Evolutionary conservation across 2,329 filamentous ascomycete species (phyloP).

Genomic region (Ceratocystis destructans): DNA sequence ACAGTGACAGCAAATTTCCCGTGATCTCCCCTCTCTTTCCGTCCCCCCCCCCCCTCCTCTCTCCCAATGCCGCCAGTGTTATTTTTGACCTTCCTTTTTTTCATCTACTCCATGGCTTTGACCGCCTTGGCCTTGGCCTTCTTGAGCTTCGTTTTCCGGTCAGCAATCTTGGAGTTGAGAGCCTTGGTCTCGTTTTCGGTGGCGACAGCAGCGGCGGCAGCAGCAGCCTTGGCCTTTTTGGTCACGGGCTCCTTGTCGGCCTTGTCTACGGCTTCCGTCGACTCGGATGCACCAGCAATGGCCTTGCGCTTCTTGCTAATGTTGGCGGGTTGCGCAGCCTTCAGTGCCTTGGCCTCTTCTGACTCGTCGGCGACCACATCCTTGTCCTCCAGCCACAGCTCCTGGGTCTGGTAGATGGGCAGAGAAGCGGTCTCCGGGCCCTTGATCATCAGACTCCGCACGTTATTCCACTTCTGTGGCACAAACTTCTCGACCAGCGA

Average conservation of each 20-base stretch:
- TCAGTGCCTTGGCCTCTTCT: constrained; percentile 34
- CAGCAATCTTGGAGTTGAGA: constrained; percentile 45
- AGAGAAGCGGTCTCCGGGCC: constrained; percentile 74
- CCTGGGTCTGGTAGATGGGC: constrained; percentile 87
- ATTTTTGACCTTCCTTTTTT: background rate
- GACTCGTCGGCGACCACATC: constrained; percentile 54
- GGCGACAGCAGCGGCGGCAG: constrained; percentile 19
- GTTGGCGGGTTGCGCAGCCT: constrained; percentile 37
- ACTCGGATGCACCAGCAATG: constrained; percentile 21
- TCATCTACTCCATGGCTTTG: constrained; percentile 13
- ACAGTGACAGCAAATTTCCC: background rate
- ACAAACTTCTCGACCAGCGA: constrained; percentile 66
- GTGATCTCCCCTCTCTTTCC: background rate
- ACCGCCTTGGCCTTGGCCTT: constrained; percentile 37
- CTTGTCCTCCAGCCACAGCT: constrained; percentile 72
- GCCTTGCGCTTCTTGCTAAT: constrained; percentile 47
- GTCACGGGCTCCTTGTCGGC: constrained; percentile 24
- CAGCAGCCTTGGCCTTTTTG: constrained; percentile 34
- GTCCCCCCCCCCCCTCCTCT: background rate
- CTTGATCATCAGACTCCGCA: constrained; percentile 80
- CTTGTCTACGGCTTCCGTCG: constrained; percentile 20
- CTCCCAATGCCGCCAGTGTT: background rate
- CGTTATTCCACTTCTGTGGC: constrained; percentile 74
- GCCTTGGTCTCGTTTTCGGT: constrained; percentile 38
- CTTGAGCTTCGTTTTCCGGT: constrained; percentile 42